Evolutionary conservation across 2,329 filamentous ascomycete genomes (phyloP).

Genomic region (Penicillium thymicola): DNA sequence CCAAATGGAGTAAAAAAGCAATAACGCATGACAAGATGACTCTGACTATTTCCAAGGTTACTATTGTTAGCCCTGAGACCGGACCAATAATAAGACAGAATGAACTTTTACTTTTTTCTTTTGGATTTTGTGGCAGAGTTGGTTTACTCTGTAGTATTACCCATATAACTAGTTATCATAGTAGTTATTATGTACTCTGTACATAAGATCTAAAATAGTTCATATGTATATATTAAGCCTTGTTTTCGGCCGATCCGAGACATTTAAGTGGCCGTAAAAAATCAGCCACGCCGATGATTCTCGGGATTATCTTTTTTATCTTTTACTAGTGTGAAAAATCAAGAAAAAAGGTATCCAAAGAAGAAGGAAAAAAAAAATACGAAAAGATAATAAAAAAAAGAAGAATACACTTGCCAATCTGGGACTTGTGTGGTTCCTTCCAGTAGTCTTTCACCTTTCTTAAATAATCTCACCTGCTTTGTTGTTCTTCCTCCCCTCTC

Average conservation of each 20-base stretch:
- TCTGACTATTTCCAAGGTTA: neutral
- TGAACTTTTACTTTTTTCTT: neutral
- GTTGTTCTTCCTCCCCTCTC: neutral
- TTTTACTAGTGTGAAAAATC: constrained; percentile 4
- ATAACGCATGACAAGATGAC: constrained; percentile 15
- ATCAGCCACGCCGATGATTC: constrained; percentile 3
- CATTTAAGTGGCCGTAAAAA: neutral
- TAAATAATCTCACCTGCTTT: neutral
- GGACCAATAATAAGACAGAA: constrained; percentile 3
- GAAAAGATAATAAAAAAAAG: neutral
- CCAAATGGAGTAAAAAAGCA: constrained; percentile 3
- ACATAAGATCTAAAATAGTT: neutral
- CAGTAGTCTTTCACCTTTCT: neutral
- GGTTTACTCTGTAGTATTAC: too few species aligned
- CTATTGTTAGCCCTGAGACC: constrained; percentile 14
- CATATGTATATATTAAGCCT: neutral
- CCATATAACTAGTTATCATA: too few species aligned
- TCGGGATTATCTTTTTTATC: neutral
- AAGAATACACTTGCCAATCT: neutral
- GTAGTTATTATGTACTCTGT: too few species aligned
- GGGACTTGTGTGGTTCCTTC: neutral
- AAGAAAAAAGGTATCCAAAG: neutral
- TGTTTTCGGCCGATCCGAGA: constrained; percentile 1
- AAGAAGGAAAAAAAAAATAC: neutral
- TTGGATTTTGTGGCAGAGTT: neutral